phyloP scores from a whole-genome alignment of 176 grass and related monocot genomes.

The Carex kokanica region DNA sequence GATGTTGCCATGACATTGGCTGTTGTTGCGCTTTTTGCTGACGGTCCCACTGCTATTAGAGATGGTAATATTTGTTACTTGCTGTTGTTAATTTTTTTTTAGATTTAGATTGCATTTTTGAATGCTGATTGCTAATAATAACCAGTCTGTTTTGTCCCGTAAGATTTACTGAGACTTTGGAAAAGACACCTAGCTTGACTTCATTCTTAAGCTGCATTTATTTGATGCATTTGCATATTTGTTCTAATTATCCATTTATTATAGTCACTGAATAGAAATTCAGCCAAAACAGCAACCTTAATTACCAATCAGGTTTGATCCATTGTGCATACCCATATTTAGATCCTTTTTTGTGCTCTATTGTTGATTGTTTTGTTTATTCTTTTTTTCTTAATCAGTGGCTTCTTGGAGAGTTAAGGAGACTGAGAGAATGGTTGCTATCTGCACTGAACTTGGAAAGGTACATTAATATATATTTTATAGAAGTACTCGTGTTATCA shows the following conservation, averaged over 20 bases:
- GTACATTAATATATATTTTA: constrained; percentile 30
- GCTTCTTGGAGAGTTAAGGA: constrained; percentile 99
- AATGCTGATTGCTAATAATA: not conserved
- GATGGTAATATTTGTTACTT: constrained; percentile 51
- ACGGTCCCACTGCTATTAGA: constrained; percentile 95
- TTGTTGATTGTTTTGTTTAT: constrained; percentile 7
- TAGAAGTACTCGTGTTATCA: not conserved
- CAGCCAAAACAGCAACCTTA: not conserved
- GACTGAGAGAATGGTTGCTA: constrained; percentile 90
- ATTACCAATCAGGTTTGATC: not conserved
- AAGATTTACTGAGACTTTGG: not conserved
- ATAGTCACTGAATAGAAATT: not conserved
- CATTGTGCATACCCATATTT: not conserved
- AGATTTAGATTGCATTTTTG: not conserved
- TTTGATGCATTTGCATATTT: not conserved
- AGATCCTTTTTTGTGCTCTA: not conserved
- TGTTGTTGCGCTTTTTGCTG: constrained; percentile 88
- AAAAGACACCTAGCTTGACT: not conserved
- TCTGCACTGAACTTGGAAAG: constrained; percentile 87
- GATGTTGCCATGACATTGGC: constrained; percentile 98
- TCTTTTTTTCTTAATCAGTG: constrained; percentile 45
- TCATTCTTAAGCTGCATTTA: not conserved
- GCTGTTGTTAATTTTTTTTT: not conserved
- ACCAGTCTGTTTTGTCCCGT: not conserved
- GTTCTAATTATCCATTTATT: not conserved